Percentiles rank a stretch among this genome's conserved stretches.
Conservation (phyloP, 257 asterid genomes). For the Solanum clarkiae region DNA sequence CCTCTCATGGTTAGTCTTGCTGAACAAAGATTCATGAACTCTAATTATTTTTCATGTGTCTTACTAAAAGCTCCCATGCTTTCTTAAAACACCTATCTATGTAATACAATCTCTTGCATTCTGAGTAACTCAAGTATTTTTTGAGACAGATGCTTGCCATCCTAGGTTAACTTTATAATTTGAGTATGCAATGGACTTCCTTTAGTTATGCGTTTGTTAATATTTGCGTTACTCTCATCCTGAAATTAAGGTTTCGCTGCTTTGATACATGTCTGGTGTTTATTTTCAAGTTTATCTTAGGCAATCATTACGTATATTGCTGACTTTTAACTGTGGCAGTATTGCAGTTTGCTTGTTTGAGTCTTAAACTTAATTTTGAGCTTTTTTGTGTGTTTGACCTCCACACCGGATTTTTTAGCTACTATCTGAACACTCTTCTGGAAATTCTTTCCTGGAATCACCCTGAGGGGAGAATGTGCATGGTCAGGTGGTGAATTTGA, state of each 20-base stretch:
- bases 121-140: background rate
- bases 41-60: background rate
- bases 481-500: background rate
- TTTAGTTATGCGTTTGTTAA: background rate
- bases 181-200: background rate
- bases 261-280: background rate
- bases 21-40: background rate
- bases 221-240: background rate
- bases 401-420: background rate
- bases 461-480: background rate
- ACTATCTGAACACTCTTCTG: background rate
- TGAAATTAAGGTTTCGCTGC: background rate
- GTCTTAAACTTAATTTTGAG: background rate
- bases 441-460: background rate
- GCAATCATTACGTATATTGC: background rate
- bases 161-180: background rate
- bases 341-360: background rate
- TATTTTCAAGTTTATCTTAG: background rate
- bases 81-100: background rate
- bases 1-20: conserved; percentile 72
- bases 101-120: background rate
- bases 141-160: background rate
- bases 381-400: background rate
- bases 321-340: background rate
- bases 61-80: background rate